phyloP scores from a whole-genome alignment of 2,329 filamentous ascomycete genomes.

The Aspergillus sp. region DNA sequence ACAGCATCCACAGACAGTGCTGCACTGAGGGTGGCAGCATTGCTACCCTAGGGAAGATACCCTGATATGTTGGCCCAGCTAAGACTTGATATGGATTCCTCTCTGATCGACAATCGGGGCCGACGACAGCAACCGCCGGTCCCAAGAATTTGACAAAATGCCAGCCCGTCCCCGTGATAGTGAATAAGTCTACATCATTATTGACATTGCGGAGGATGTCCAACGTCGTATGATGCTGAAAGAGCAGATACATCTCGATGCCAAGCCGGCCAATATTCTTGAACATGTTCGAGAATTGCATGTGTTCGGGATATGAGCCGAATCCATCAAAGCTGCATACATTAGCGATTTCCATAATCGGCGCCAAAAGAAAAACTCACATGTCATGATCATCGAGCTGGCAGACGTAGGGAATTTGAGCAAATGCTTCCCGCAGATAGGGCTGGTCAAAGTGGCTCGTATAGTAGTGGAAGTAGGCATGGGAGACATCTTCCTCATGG shows the following conservation, averaged over 20 bases:
- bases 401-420: slow-evolving; percentile 90
- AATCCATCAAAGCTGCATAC: slow-evolving; percentile 81
- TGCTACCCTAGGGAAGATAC: slow-evolving; percentile 91
- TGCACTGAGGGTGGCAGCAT: slow-evolving; percentile 87
- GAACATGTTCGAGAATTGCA: slow-evolving; percentile 97
- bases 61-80: slow-evolving; percentile 94
- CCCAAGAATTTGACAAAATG: slow-evolving; percentile 97
- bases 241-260: slow-evolving; percentile 95
- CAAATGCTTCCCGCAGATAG: slow-evolving; percentile 88
- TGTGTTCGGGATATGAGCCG: slow-evolving; percentile 94
- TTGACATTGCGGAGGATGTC: slow-evolving; percentile 87
- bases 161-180: slow-evolving; percentile 95
- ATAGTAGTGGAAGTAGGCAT: slow-evolving; percentile 98
- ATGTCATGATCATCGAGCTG: slow-evolving; percentile 97
- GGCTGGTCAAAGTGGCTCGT: slow-evolving; percentile 98
- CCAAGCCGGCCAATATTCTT: slow-evolving; percentile 96
- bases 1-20: slow-evolving; percentile 94
- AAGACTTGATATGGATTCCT: slow-evolving; percentile 86
- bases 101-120: slow-evolving; percentile 88
- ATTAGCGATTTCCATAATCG: slow-evolving; percentile 5
- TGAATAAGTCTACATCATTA: slow-evolving; percentile 89
- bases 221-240: slow-evolving; percentile 95
- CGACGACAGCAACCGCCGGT: slow-evolving; percentile 82
- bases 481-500: slow-evolving; percentile 90
- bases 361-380: slow-evolving; percentile 52